Evolutionary conservation across 148 eudicot genomes (phyloP).

Genomic region (Heliosperma pusillum): DNA sequence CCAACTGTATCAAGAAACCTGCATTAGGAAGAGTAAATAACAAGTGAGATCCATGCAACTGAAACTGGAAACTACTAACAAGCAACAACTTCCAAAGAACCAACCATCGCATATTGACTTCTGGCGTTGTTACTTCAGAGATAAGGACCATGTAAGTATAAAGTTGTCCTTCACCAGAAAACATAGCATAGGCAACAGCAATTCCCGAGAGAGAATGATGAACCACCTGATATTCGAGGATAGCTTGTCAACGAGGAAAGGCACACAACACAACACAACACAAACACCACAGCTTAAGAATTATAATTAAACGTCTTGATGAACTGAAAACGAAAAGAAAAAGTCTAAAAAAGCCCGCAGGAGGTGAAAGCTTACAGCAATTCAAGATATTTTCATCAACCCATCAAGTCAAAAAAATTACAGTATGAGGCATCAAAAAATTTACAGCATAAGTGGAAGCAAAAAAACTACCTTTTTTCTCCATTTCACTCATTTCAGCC

Average conservation of each 20-base stretch:
- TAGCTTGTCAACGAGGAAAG: neutral
- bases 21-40: constrained; percentile 16
- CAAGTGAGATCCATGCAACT: constrained; percentile 11
- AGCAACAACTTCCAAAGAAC: neutral
- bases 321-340: no score
- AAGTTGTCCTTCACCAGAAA: constrained; percentile 94
- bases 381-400: no score
- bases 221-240: neutral
- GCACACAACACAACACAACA: neutral
- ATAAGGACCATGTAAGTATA: constrained; percentile 50
- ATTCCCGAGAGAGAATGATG: constrained; percentile 63
- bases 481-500: no score
- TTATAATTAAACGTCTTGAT: neutral
- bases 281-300: neutral
- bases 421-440: no score
- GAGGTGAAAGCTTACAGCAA: no score
- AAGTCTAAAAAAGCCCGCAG: no score
- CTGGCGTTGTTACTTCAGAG: constrained; percentile 19
- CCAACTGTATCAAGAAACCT: constrained; percentile 96
- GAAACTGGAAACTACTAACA: neutral
- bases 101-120: constrained; percentile 91
- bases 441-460: no score
- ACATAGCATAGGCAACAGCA: constrained; percentile 92
- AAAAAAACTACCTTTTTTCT: no score
- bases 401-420: no score